Conservation (phyloP, 257 asterid genomes). For the Cordia subcordata region DNA sequence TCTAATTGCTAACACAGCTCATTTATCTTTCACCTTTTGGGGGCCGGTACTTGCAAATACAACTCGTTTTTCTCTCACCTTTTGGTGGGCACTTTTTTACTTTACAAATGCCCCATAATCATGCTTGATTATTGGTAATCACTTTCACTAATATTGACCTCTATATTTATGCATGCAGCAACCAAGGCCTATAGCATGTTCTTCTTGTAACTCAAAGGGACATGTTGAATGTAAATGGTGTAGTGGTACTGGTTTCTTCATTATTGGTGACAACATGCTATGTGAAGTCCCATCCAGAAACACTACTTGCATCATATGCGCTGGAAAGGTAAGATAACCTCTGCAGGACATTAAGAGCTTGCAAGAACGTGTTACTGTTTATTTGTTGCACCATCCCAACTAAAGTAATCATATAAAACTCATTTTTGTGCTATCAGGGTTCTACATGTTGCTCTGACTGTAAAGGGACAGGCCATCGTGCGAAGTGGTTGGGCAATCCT, state of each 20-base stretch:
- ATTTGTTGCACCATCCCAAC: not conserved
- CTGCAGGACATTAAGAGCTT: not conserved
- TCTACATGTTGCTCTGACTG: conserved; percentile 68
- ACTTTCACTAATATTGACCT: conserved; percentile 11
- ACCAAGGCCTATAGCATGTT: conserved; percentile 78
- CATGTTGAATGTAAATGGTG: conserved; percentile 92
- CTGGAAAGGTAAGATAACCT: conserved; percentile 56
- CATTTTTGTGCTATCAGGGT: conserved; percentile 42
- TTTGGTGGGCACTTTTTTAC: too few relatives aligned
- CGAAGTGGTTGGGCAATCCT: conserved; percentile 84
- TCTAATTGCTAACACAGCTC: too few relatives aligned
- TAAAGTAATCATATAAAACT: not conserved
- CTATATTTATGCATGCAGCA: conserved; percentile 44
- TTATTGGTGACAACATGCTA: conserved; percentile 88
- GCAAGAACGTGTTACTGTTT: not conserved
- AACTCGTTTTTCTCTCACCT: too few relatives aligned
- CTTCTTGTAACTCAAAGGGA: conserved; percentile 75
- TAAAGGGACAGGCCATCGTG: conserved; percentile 92
- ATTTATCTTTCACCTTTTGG: too few relatives aligned
- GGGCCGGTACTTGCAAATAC: too few relatives aligned
- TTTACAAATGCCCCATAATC: too few relatives aligned
- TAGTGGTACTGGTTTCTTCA: conserved; percentile 90
- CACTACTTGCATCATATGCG: conserved; percentile 74
- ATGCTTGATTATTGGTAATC: not conserved
- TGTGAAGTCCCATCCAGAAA: conserved; percentile 91